Conservation (phyloP, 306 rosid genomes). For the Cyclanthera cordifolia region DNA sequence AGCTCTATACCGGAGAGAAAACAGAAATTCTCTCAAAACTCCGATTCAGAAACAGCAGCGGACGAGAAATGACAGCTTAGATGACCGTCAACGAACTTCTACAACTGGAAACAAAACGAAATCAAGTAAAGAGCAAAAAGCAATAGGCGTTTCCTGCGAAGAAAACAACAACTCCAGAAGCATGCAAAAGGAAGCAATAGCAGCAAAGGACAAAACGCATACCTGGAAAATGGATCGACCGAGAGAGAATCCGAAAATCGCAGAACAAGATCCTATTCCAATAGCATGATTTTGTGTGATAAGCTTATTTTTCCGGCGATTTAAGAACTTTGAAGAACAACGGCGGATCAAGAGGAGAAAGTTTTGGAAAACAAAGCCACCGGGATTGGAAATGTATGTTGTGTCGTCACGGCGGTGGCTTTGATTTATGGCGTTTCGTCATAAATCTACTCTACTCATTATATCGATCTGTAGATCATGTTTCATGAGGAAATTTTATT, state of each 20-base stretch:
- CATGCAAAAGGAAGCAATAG: constrained; percentile 3
- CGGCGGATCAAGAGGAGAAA: not conserved
- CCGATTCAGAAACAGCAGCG: not conserved
- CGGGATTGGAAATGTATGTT: not conserved
- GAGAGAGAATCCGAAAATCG: not conserved
- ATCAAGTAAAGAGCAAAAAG: not conserved
- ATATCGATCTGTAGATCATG: not conserved
- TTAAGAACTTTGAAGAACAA: not conserved
- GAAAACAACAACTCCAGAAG: not conserved
- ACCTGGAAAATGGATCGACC: not conserved
- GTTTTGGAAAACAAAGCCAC: not conserved
- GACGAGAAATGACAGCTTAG: constrained; percentile 7
- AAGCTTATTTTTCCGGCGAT: not conserved
- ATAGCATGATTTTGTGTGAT: not conserved
- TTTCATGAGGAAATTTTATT: not conserved
- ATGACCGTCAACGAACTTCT: constrained; percentile 31
- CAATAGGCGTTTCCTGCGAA: not conserved
- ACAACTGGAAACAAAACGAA: not conserved
- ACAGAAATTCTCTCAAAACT: not conserved
- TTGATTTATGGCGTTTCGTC: not conserved
- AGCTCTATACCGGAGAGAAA: not conserved
- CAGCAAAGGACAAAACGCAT: not conserved
- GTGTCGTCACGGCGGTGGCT: not conserved
- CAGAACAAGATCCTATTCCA: not conserved
- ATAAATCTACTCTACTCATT: not conserved